phyloP scores from a whole-genome alignment of 1,284 basidiomycete species.

The Serendipita sp. region DNA sequence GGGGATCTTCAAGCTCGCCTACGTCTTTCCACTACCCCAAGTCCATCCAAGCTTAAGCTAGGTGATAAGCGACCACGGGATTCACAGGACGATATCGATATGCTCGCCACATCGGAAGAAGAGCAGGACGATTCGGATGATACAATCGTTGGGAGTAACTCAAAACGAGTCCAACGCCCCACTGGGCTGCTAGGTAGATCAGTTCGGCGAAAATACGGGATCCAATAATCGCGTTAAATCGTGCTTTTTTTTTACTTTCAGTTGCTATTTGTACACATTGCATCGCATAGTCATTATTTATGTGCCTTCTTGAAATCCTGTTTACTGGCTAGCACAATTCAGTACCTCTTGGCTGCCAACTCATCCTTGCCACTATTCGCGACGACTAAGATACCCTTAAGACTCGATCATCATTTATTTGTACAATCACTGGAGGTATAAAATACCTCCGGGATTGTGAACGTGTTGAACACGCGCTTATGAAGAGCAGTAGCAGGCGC shows the following conservation, averaged over 20 bases:
- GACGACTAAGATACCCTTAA: neutral
- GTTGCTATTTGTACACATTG: neutral
- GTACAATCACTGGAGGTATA: neutral
- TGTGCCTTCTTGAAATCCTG: neutral
- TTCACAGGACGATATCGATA: conserved; percentile 4
- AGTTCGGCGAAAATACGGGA: neutral
- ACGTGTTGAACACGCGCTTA: neutral
- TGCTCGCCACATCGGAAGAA: neutral
- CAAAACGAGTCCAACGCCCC: neutral
- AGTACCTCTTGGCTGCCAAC: conserved; percentile 1
- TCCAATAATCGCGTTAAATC: neutral
- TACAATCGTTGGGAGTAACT: neutral
- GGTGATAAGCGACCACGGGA: neutral
- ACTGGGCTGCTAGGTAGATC: neutral
- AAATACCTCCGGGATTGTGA: neutral
- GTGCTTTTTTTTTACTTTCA: neutral
- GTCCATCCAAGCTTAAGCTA: neutral
- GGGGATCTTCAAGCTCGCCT: neutral
- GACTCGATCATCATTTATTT: neutral
- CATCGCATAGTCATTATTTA: neutral
- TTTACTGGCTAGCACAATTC: neutral
- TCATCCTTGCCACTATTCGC: neutral
- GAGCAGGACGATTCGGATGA: neutral
- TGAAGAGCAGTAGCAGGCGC: neutral
- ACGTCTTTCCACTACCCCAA: neutral